Base-by-base conservation (phyloP, 441 rosid species). In the Eruca vesicaria region DNA sequence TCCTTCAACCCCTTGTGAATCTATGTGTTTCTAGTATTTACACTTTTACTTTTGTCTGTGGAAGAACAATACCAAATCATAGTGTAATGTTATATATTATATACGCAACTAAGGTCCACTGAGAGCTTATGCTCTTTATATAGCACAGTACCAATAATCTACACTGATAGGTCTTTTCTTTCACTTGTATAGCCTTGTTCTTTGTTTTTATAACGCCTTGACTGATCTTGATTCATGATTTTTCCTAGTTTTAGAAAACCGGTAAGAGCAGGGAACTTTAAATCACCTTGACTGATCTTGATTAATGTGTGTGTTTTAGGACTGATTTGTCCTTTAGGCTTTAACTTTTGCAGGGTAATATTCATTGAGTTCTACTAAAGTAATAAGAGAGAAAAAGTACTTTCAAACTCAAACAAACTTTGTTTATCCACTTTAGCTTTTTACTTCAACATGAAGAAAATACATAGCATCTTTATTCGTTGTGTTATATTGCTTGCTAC, bases 401-500 rank as follows among this genome's bases (percentile, higher is more conserved):
- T 77, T 48, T 18, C 15, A 31, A 35, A 58, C 67, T 63, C 67
- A 70, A 63, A 70, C n/a, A 43, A 71, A 71, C 80, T 71, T 71
- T 66, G 52, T 78, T 61, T 68, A 55, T 21, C 61, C 73, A 67
- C 66, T 72, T 62, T 67, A 38, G 38, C 11, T 52, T 20, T 66
- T 68, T 73, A 73, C 81, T 73, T 78, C 71, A 35, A 57, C 81
- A 56, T 63, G 63, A 78, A 73, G 81, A 68, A 73, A 77, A 36
- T 68, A 73, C 67, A 78, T 43, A 55, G 26, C 63, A 15, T 4
- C 20, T 60, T 60, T 53, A 32, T 43, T 41, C 36, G 60, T 1
- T 32, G 31, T 21, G n/a, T 23, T 20, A 1, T 21, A 4, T 56
- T 43, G 19, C 29, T 23, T 71, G 56, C n/a, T 71, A 62, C 33